Evolutionary conservation across 2,329 filamentous ascomycete genomes (phyloP), one percentile per base, ranked within the genome.

Genomic region (Gaeumannomyces tritici): DNA sequence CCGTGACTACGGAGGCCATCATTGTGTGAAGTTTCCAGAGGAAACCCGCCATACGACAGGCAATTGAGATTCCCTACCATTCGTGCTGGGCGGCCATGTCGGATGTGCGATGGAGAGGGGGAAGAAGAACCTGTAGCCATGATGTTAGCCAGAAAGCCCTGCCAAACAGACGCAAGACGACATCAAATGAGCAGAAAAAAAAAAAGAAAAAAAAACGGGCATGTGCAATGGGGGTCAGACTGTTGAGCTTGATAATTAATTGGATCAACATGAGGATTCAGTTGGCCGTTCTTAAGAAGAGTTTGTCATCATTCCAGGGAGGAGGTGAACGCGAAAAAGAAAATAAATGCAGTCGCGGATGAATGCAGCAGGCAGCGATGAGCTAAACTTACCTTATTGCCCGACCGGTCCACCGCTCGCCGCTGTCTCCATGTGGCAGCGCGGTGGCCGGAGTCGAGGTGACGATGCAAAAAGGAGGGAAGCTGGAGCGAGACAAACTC

Each of bases 161-260:
- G 55, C 11, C 24, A 18, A 26, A 56, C 24, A 56, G 42, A n/a
- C 21, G 4, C 24, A 26, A 15, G 55, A 56, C 26, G 24, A 56
- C 12, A 28, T 5, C 31, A 33, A 4, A 21, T 35, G 15, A 13
- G n/a, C n/a, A 57, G 26, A 55, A 3, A 47, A n/a, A 9, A 56
- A 42, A 24, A 35, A 13, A 57, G 26, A 55, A 3, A 47, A n/a
- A 9, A 56, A 42, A 24, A 35, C 57, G 29, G 56, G 51, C 1
- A 57, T 42, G 24, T 12, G 13, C 26, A 15, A 55, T 31, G 33
- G 42, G 12, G 31, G 33, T 61, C 60, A 61, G 60, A 61, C 60
- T 61, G 60, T 84, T 84, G 81, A 85, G 82, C 82, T 85, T 85
- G 83, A 61, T 83, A 79, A 75, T 73, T 74, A 77, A 75, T 69